Evolutionary conservation across 768 basidiomycete genomes (phyloP).

Genomic region (Gelatoporia subvermispora): DNA sequence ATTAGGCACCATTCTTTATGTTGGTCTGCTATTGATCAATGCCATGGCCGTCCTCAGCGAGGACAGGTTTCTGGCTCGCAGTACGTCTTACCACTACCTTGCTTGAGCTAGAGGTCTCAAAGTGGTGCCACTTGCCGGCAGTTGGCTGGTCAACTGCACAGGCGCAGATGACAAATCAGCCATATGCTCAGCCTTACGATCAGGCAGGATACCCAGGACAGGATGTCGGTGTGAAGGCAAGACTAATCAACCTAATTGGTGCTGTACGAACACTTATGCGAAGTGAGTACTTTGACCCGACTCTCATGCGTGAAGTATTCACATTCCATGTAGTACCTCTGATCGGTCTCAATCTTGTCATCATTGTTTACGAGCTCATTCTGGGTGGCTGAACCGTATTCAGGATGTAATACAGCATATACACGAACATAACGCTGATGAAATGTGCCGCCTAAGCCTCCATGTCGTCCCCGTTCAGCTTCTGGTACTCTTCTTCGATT

Average conservation of each 20-base stretch:
- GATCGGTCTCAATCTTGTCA: conserved; percentile 79
- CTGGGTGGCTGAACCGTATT: conserved; percentile 42
- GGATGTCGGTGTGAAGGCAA: conserved; percentile 72
- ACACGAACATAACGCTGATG: conserved; percentile 8
- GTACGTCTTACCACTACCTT: conserved; percentile 42
- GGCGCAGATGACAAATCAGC: conserved; percentile 53
- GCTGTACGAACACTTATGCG: conserved; percentile 96
- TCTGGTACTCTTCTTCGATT: conserved; percentile 70
- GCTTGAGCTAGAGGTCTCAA: not conserved
- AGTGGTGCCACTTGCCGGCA: conserved; percentile 27
- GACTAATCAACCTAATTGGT: conserved; percentile 87
- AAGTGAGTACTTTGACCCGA: conserved; percentile 52
- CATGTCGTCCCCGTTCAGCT: conserved; percentile 41
- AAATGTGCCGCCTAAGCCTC: not conserved
- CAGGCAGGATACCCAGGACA: conserved; percentile 54
- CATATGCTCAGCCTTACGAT: conserved; percentile 69
- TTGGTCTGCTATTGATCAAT: conserved; percentile 84
- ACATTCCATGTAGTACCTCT: conserved; percentile 71
- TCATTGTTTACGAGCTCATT: conserved; percentile 82
- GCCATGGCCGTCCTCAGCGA: conserved; percentile 94
- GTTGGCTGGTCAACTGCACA: conserved; percentile 86
- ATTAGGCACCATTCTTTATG: conserved; percentile 77
- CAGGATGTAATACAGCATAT: conserved; percentile 11
- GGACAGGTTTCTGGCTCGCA: conserved; percentile 90
- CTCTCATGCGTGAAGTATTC: conserved; percentile 5